Base-by-base conservation (phyloP, 2,329 filamentous ascomycete genomes). In the Pyrenochaeta sp. region DNA sequence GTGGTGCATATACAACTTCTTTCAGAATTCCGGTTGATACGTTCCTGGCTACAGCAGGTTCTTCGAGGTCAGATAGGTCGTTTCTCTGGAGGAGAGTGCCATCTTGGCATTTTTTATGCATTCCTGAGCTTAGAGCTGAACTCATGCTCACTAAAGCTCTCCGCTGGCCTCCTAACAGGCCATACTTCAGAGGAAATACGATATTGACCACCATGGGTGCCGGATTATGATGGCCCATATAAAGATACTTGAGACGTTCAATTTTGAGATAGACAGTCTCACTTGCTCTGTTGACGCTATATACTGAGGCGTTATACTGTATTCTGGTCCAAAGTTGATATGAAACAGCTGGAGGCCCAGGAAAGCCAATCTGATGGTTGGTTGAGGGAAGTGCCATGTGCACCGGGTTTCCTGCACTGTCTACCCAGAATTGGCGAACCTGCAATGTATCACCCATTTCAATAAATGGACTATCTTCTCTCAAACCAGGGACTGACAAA, bases 381-480 rank as follows among this genome's bases (percentile, higher is more conserved):
- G 44, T 29, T 12, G 29, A 21, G 4, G 37, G 46, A 7, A 33
- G n/a, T 1, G 63, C 43, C 4, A 62, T 12, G 6, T 45, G 36
- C 2, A 53, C 40, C 1, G 60, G 45, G 14, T 62, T 53, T 10
- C 60, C 61, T 35, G 18, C 23, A 7, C 10, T 7, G 42, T 72
- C 62, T 2, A 68, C 44, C 29, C 50, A 60, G 10, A 74, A 49
- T 21, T 71, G 70, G 2, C 73, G 67, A n/a, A 75, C 54, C 21
- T 70, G 63, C n/a, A 75, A 30, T 1, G 49, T 45, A 21, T 75
- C 71, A 6, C 71, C 73, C 53, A 71, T 61, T 35, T 70, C 67
- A n/a, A 75, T 36, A 3, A 63, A 35, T 14, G 72, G 72, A 14
- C 44, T 70, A 7, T 74, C 66, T 44, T 75, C 73, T 31, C 69